phyloP scores from a whole-genome alignment of 441 rosid genomes.

The Gossypium trilobum region DNA sequence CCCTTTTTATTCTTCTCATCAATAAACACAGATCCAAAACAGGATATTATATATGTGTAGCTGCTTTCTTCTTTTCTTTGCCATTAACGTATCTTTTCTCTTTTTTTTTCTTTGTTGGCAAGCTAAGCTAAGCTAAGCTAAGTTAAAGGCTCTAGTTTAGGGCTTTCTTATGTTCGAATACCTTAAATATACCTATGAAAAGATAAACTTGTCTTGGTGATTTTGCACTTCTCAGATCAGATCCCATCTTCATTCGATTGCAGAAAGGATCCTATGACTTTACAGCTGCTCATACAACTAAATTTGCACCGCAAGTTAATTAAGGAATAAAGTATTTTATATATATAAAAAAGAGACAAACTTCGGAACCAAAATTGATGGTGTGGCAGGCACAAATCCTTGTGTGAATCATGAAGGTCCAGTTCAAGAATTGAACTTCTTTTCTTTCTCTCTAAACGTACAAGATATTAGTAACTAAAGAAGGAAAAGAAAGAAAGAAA shows the following conservation, averaged over 20 bases:
- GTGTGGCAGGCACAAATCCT: slow-evolving; percentile 3
- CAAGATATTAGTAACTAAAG: slow-evolving; percentile 3
- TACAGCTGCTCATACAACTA: background rate
- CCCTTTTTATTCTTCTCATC: slow-evolving; percentile 32
- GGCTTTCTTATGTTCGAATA: slow-evolving; percentile 26
- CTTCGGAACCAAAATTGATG: slow-evolving; percentile 9
- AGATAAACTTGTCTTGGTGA: slow-evolving; percentile 18
- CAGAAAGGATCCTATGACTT: slow-evolving; percentile 12
- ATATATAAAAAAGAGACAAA: slow-evolving; percentile 7
- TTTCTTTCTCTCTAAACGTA: background rate
- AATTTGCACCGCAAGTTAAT: background rate
- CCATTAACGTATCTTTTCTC: slow-evolving; percentile 18
- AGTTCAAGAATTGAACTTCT: background rate
- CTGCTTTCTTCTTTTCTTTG: slow-evolving; percentile 20
- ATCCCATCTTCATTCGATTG: slow-evolving; percentile 25
- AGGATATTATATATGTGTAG: slow-evolving; percentile 16
- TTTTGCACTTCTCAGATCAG: slow-evolving; percentile 27
- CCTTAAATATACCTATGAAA: background rate
- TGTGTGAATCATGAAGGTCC: slow-evolving; percentile 7
- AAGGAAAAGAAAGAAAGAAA: background rate
- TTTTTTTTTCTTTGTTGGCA: slow-evolving; percentile 20
- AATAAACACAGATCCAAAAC: slow-evolving; percentile 36
- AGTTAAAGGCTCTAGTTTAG: slow-evolving; percentile 35
- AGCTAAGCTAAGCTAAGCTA: slow-evolving; percentile 23
- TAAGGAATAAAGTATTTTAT: background rate